These are phyloP conservation scores for Geotrichum restrictum DNA, from an alignment of 1,139 yeast species.

Conservation along the genomic window DNA sequence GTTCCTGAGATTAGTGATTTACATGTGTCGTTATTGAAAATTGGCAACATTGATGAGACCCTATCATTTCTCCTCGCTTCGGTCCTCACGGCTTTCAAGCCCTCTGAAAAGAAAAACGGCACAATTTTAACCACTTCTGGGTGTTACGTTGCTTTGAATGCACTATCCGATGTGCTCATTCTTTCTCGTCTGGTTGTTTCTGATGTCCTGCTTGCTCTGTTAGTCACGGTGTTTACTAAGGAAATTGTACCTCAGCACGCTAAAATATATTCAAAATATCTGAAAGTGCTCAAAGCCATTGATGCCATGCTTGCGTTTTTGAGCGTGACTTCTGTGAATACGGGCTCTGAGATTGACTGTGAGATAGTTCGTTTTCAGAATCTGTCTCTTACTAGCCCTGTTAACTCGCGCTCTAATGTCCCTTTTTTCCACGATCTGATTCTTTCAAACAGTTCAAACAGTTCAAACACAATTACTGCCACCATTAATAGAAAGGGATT, in stretches of 20 bases:
- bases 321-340: background rate
- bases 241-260: constrained; percentile 25
- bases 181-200: constrained; percentile 23
- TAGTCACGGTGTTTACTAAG: constrained; percentile 22
- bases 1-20: constrained; percentile 3
- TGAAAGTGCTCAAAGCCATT: constrained; percentile 23
- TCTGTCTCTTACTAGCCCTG: background rate
- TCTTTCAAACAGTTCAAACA: background rate
- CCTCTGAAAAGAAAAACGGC: constrained; percentile 15
- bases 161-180: constrained; percentile 24
- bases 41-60: constrained; percentile 7
- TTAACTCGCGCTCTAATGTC: background rate
- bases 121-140: constrained; percentile 25
- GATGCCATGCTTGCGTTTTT: constrained; percentile 20
- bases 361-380: background rate
- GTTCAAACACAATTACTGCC: background rate
- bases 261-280: constrained; percentile 23
- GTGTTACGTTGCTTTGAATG: constrained; percentile 22
- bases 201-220: constrained; percentile 27
- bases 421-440: constrained; percentile 4
- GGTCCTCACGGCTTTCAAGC: constrained; percentile 22
- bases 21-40: background rate
- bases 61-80: constrained; percentile 3
- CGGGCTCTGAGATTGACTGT: background rate
- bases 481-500: background rate